phyloP scores from a whole-genome alignment of 345 rosid genomes.

The Hibiscus trionum region DNA sequence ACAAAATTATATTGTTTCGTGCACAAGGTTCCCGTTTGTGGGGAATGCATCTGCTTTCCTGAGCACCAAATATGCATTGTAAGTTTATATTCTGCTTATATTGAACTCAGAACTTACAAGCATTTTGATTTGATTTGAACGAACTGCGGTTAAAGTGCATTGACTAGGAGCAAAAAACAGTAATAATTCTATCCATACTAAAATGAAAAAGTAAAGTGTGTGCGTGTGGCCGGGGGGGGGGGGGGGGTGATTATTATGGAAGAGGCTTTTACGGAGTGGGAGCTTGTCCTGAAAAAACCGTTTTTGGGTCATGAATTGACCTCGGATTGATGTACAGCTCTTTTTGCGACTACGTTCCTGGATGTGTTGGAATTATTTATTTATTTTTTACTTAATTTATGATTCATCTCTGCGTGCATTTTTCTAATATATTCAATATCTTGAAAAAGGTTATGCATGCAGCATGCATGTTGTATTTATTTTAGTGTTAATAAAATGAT shows the following conservation, averaged over 20 bases:
- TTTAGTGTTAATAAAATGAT: not conserved
- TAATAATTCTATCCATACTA: not conserved
- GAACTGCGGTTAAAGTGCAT: not conserved
- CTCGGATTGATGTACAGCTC: not conserved
- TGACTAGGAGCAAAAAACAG: not conserved
- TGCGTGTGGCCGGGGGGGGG: too few species aligned
- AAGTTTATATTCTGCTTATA: constrained; percentile 15
- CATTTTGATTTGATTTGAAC: not conserved
- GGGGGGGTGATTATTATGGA: too few species aligned
- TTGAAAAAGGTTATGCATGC: constrained; percentile 1
- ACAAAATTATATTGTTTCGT: constrained; percentile 15
- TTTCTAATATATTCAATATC: not conserved
- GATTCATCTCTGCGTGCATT: not conserved
- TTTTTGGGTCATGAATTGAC: too few species aligned
- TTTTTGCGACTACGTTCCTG: not conserved
- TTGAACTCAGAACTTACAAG: not conserved
- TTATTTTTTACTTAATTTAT: too few species aligned
- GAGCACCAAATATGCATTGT: constrained; percentile 99
- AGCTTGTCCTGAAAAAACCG: too few species aligned
- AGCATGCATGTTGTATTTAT: constrained; percentile 7
- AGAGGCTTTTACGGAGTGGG: too few species aligned
- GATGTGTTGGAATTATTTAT: not conserved
- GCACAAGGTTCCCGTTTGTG: constrained; percentile 5
- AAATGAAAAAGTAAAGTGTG: not conserved
- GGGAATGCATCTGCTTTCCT: constrained; percentile 49